Conservation (phyloP, 148 eudicot species). For the Rheum nobile region DNA sequence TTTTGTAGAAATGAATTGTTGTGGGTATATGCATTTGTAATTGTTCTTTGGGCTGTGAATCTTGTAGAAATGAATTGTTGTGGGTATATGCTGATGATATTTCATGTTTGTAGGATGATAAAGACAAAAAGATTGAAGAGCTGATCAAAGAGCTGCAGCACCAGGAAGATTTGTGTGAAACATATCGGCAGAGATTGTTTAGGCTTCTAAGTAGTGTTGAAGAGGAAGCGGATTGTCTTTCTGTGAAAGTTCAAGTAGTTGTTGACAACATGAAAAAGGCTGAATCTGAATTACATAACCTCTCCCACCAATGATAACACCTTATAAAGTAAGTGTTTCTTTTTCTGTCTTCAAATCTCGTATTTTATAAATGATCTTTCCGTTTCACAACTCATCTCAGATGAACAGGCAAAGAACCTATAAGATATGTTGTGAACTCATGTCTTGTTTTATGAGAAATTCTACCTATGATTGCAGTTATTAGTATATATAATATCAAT, state of each 20-base stretch:
- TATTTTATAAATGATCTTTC: background rate
- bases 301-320: slow-evolving; percentile 11
- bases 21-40: too few species aligned
- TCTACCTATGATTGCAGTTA: too few species aligned
- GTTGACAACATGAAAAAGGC: slow-evolving; percentile 30
- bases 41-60: background rate
- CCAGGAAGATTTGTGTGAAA: slow-evolving; percentile 34
- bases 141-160: slow-evolving; percentile 35
- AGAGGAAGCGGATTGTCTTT: slow-evolving; percentile 29
- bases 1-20: too few species aligned
- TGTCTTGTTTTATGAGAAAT: background rate
- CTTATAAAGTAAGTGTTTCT: background rate
- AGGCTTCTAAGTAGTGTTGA: slow-evolving; percentile 26
- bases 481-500: too few species aligned
- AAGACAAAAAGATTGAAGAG: slow-evolving; percentile 40
- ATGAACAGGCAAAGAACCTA: background rate
- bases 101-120: slow-evolving; percentile 24
- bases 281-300: slow-evolving; percentile 26
- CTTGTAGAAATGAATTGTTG: background rate
- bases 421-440: background rate
- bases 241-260: slow-evolving; percentile 29
- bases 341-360: background rate
- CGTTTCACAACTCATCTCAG: background rate
- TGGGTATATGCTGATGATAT: background rate
- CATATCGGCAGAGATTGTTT: slow-evolving; percentile 23